phyloP scores from a whole-genome alignment of 345 rosid genomes.

The Eutrema japonicum region DNA sequence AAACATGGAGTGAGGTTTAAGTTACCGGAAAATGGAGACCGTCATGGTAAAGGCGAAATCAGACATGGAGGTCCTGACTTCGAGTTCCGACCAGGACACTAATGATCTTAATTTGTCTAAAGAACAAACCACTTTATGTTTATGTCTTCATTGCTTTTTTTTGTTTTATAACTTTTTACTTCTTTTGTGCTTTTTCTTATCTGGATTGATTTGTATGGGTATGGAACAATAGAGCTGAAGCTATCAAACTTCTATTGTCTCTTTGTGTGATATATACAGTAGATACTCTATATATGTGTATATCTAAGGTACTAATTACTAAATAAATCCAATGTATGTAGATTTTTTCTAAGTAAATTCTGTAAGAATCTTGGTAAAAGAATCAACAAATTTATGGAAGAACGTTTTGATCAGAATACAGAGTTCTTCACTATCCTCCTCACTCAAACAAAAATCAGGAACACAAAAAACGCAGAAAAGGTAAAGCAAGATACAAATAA shows the following conservation, averaged over 20 bases:
- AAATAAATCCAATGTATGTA: conserved; percentile 15
- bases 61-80: conserved; percentile 38
- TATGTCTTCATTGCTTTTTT: conserved; percentile 20
- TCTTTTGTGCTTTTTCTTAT: conserved; percentile 15
- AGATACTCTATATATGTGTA: neutral
- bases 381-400: conserved; percentile 32
- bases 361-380: conserved; percentile 28
- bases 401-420: conserved; percentile 25
- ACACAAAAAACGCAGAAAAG: conserved; percentile 15
- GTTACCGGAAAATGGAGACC: conserved; percentile 45
- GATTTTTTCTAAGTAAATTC: neutral
- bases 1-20: conserved; percentile 47
- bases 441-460: conserved; percentile 20
- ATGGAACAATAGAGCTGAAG: conserved; percentile 30
- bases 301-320: conserved; percentile 23
- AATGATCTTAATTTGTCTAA: conserved; percentile 7
- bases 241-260: conserved; percentile 22
- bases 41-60: conserved; percentile 25
- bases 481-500: conserved; percentile 16
- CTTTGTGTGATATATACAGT: conserved; percentile 24
- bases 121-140: conserved; percentile 25
- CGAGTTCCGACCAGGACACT: conserved; percentile 44
- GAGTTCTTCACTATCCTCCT: conserved; percentile 39
- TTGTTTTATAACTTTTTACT: neutral
- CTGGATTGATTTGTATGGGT: conserved; percentile 14